Conservation (phyloP, 148 eudicot species). For the Amaranthus cruentus region DNA sequence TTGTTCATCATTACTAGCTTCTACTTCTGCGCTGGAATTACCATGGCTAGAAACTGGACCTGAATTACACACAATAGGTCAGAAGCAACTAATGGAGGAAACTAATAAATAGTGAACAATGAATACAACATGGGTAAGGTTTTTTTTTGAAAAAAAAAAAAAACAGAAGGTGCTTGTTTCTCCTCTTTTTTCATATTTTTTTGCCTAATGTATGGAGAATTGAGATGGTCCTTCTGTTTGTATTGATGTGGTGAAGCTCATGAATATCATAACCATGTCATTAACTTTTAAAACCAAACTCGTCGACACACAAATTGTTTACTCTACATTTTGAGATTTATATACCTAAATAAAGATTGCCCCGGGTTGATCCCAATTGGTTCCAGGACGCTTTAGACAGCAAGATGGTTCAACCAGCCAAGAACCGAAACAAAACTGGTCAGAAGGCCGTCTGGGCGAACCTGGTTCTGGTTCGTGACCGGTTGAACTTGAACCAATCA, state of each 20-base stretch:
- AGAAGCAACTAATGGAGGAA: neutral
- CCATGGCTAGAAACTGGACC: slow-evolving; percentile 21
- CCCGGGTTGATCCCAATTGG: too few relatives aligned
- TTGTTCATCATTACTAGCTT: slow-evolving; percentile 31
- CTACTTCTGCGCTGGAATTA: slow-evolving; percentile 22
- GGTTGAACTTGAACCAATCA: too few relatives aligned
- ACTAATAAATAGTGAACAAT: neutral
- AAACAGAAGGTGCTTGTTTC: neutral
- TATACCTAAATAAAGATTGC: too few relatives aligned
- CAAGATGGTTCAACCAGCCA: too few relatives aligned
- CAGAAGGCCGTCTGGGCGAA: too few relatives aligned
- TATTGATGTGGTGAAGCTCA: neutral
- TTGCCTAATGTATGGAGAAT: neutral
- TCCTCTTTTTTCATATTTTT: neutral
- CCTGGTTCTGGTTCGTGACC: too few relatives aligned
- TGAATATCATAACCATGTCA: too few relatives aligned
- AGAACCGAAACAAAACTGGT: too few relatives aligned
- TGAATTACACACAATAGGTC: slow-evolving; percentile 12
- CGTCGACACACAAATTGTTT: too few relatives aligned
- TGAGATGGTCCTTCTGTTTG: neutral
- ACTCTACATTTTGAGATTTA: too few relatives aligned
- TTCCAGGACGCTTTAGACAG: too few relatives aligned
- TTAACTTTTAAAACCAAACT: too few relatives aligned
- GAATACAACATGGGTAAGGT: neutral
- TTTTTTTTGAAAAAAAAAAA: neutral